These are phyloP conservation scores for Oryza longistaminata DNA, from an alignment of 176 grass and related monocot species.

Conservation along the genomic window DNA sequence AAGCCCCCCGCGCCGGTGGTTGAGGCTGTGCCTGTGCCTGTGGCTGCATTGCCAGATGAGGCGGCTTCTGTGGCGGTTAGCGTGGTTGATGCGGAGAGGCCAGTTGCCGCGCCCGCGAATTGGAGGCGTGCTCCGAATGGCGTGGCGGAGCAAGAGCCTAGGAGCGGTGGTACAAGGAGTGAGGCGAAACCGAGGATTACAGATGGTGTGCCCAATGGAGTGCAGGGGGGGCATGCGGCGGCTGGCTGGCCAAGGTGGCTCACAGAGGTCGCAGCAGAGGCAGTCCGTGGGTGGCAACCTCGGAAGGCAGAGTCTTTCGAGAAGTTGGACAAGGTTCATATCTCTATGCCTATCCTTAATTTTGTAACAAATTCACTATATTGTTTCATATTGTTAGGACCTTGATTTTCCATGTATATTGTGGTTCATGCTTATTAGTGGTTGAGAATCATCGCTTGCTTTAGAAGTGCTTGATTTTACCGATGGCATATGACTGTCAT, in stretches of 20 bases:
- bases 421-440: slow-evolving; percentile 14
- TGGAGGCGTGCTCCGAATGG: slow-evolving; percentile 34
- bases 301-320: slow-evolving; percentile 93
- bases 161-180: slow-evolving; percentile 14
- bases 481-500: slow-evolving; percentile 1
- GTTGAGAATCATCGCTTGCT: neutral
- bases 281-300: slow-evolving; percentile 87
- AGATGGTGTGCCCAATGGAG: slow-evolving; percentile 66
- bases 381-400: neutral
- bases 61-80: slow-evolving; percentile 19
- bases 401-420: slow-evolving; percentile 32
- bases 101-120: slow-evolving; percentile 27
- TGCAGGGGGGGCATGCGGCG: slow-evolving; percentile 56
- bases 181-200: slow-evolving; percentile 44
- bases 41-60: slow-evolving; percentile 36
- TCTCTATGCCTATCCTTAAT: slow-evolving; percentile 8
- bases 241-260: slow-evolving; percentile 93
- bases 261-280: slow-evolving; percentile 78
- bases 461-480: slow-evolving; percentile 24
- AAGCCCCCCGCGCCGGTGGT: slow-evolving; percentile 45
- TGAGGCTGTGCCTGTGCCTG: slow-evolving; percentile 45
- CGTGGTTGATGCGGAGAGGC: slow-evolving; percentile 45
- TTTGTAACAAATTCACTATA: neutral
- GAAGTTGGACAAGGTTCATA: slow-evolving; percentile 88
- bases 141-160: slow-evolving; percentile 6